A percentile compares a stretch with the other conserved stretches of the same genome.
These are phyloP conservation scores for Didymella lethalis DNA, from an alignment of 2,329 filamentous ascomycete species.

Conservation along the genomic window DNA sequence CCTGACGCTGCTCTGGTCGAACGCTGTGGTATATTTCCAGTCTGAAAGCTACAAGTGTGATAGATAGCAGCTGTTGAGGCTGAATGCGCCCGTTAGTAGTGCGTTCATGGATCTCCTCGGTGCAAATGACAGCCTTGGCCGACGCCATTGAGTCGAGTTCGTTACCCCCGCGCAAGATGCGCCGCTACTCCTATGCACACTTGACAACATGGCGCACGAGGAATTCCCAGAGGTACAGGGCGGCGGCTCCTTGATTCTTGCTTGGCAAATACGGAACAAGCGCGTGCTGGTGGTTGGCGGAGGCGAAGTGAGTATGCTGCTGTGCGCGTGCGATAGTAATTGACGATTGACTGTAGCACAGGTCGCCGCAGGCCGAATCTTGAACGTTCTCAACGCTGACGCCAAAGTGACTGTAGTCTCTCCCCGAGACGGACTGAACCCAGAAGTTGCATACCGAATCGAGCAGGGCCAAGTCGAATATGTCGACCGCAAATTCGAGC, in stretches of 20 bases:
- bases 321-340: slow-evolving; percentile 21
- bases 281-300: slow-evolving; percentile 91
- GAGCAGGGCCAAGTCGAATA: slow-evolving; percentile 78
- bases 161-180: slow-evolving; percentile 36
- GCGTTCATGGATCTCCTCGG: slow-evolving; percentile 10
- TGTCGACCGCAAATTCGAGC: slow-evolving; percentile 82
- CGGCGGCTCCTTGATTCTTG: slow-evolving; percentile 90
- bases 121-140: slow-evolving; percentile 19
- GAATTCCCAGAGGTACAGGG: slow-evolving; percentile 81
- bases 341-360: slow-evolving; percentile 57
- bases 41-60: not conserved
- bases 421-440: slow-evolving; percentile 80
- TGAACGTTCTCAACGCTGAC: slow-evolving; percentile 94
- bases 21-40: not conserved
- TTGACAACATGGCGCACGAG: slow-evolving; percentile 56
- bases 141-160: slow-evolving; percentile 21
- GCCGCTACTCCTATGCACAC: slow-evolving; percentile 25
- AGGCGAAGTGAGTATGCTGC: slow-evolving; percentile 74
- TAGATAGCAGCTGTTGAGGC: not conserved
- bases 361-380: slow-evolving; percentile 94
- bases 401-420: slow-evolving; percentile 87
- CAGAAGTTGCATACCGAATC: slow-evolving; percentile 86
- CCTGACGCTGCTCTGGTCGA: not conserved
- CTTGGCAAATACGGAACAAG: slow-evolving; percentile 93
- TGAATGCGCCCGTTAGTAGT: slow-evolving; percentile 4